phyloP scores from a whole-genome alignment of 2,329 filamentous ascomycete genomes.

The Pseudofabraea citricarpa region DNA sequence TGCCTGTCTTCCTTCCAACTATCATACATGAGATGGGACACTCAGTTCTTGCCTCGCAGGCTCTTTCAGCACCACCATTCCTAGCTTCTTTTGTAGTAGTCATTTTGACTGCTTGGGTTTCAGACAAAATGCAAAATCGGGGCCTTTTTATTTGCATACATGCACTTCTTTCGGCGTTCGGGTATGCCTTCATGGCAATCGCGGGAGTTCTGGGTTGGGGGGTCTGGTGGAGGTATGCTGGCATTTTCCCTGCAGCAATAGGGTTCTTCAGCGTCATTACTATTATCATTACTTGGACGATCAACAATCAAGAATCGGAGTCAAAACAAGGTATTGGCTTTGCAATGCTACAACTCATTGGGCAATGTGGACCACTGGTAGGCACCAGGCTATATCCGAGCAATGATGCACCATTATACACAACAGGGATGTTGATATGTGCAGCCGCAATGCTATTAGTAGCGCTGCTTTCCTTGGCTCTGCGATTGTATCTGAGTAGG shows the following conservation, averaged over 20 bases:
- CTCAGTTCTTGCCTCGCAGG: constrained; percentile 63
- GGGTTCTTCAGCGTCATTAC: constrained; percentile 85
- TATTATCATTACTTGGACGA: constrained; percentile 79
- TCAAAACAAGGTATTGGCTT: constrained; percentile 71
- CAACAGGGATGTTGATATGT: constrained; percentile 44
- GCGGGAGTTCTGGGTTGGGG: constrained; percentile 42
- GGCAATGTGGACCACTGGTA: constrained; percentile 34
- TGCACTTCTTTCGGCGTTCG: constrained; percentile 58
- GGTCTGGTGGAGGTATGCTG: constrained; percentile 58
- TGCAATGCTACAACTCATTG: constrained; percentile 75
- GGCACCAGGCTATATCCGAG: constrained; percentile 51
- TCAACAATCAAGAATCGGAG: constrained; percentile 75
- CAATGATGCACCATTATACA: constrained; percentile 41
- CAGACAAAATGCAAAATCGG: constrained; percentile 61
- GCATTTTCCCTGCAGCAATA: constrained; percentile 70
- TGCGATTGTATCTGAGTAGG: constrained; percentile 31
- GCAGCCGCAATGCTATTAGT: constrained; percentile 44
- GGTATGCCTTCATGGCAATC: constrained; percentile 58
- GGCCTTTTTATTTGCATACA: constrained; percentile 64
- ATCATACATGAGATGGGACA: constrained; percentile 76
- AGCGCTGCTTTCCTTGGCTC: constrained; percentile 33
- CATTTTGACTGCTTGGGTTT: constrained; percentile 66
- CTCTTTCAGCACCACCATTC: constrained; percentile 76
- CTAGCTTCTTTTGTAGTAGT: constrained; percentile 69
- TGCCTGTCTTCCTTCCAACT: constrained; percentile 83